Base-by-base conservation (phyloP, 2,329 filamentous ascomycete species). In the Trichoderma aggressivum region DNA sequence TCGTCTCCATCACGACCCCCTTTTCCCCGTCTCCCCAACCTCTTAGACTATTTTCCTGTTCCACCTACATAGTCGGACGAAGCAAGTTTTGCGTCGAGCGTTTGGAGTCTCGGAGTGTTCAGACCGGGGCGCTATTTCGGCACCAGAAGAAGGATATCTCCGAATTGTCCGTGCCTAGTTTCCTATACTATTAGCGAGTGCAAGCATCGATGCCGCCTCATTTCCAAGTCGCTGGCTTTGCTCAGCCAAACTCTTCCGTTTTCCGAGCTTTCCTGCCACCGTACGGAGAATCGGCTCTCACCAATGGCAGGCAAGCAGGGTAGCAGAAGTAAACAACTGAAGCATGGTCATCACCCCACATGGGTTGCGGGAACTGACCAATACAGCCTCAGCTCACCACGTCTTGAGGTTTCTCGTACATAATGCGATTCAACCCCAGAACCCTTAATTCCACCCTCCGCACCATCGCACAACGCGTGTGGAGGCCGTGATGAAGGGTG, bases 341-440 rank as follows among this genome's bases (percentile, higher is more conserved):
- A n/a, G 12, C 58, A 43, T 4, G 14, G 16, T 39, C 21, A 36
- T 24, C 50, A 53, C 63, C 63, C 50, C 47, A 66, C 50, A 55
- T 53, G 16, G 21, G 24, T 56, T 24, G 21, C 11, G 3, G 28
- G 11, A 30, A 50, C 60, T 24, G 28, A 34, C 43, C 39, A 64
- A 50, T 64, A 53, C 61, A 21, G 18, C 63, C n/a, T 58, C 53
- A 59, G 50, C 34, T 67, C 64, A 67, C 34, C 64, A 58, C 18
- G 21, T 56, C 16, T 26, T 5, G 47, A 24, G 34, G 50, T 67
- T 67, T 67, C 64, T 67, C 18, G 64, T 58, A 67, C 64, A 67
- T 67, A 67, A 67, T 58, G 28, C 34, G 21, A 67, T 67, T 58
- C 64, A 47, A 67, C 65, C 65, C 65, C 65, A 68, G 65, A 68